Evolutionary conservation across 1,284 basidiomycete genomes (phyloP), one percentile per base, ranked within the genome.

Genomic region (Ceratobasidium papillatum): DNA sequence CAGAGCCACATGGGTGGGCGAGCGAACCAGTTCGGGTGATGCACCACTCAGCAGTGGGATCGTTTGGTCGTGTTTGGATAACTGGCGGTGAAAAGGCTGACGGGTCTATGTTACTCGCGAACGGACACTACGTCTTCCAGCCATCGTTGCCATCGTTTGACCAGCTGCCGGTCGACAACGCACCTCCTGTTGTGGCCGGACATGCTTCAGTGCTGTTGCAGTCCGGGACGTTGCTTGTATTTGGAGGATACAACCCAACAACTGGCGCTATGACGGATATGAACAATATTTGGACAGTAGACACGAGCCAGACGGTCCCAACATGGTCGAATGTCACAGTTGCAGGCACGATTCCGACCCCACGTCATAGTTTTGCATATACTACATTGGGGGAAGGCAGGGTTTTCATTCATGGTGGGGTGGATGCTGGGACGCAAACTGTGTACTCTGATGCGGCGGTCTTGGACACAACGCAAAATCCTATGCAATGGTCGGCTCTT

Each of bases 21-120:
- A 81, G 81, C 62, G 87, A 95, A 80, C 94, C 94, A 1, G 84
- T 86, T 72, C 86, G 94, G 43, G 87, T 93, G 47, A 89, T 93
- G 34, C 88, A 90, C 78, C 93, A 95, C 79, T 83, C 90, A 1
- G 84, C 86, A 0, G 86, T 87, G 7, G 77, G 83, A 0, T 78
- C 79, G 17, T 78, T 78, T 5, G 86, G 85, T 3, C 81, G 83
- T 79, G 84, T 91, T 3, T 91, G 86, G 80, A 85, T 95, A 34
- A 86, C 92, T 52, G 94, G 94, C 1, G 94, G 94, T 3, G 86
- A 91, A 81, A 89, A 86, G 77, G 87, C 89, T 11, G 94, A 95
- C 80, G 92, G 89, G n/a, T 95, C 93, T 9, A 84, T 84, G 3
- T 83, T 83, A 58, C 86, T 84, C 0, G 90, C 91, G 78, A 84